phyloP scores from a whole-genome alignment of 768 basidiomycete genomes.

The Suillus ampliporus region DNA sequence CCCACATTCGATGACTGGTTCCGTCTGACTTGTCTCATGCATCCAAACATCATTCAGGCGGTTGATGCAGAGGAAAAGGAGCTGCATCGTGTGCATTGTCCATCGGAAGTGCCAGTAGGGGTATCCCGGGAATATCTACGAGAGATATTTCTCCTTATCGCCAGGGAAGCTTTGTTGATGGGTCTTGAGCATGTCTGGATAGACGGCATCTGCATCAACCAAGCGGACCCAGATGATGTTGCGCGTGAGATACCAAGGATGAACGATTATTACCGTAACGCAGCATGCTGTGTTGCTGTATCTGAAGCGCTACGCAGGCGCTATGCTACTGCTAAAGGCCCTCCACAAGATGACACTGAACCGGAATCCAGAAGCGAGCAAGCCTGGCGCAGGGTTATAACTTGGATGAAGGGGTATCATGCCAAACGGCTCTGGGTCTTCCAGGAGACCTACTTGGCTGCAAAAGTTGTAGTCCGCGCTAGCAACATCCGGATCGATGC shows the following conservation, averaged over 20 bases:
- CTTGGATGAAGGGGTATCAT: constrained; percentile 4
- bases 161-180: constrained; percentile 2
- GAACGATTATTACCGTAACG: not conserved
- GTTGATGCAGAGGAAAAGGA: not conserved
- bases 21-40: not conserved
- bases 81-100: not conserved
- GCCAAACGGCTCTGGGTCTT: constrained; percentile 2
- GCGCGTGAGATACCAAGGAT: not conserved
- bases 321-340: not conserved
- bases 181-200: constrained; percentile 2
- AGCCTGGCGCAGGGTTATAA: constrained; percentile 3
- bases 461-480: not conserved
- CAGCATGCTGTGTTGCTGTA: not conserved
- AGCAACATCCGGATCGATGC: constrained; percentile 2
- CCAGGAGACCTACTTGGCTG: not conserved
- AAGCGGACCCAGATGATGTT: constrained; percentile 3
- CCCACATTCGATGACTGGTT: constrained; percentile 3
- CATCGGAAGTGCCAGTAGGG: not conserved
- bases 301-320: constrained; percentile 5
- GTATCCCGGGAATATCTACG: not conserved
- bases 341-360: not conserved
- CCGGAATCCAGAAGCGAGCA: not conserved
- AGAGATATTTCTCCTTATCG: constrained; percentile 2
- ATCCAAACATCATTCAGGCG: not conserved
- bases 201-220: not conserved